Percentiles rank a stretch among this genome's conserved stretches.
These are phyloP conservation scores for Diversispora epigaea DNA, from an alignment of 192 early-diverging fungal species.

Conservation along the genomic window DNA sequence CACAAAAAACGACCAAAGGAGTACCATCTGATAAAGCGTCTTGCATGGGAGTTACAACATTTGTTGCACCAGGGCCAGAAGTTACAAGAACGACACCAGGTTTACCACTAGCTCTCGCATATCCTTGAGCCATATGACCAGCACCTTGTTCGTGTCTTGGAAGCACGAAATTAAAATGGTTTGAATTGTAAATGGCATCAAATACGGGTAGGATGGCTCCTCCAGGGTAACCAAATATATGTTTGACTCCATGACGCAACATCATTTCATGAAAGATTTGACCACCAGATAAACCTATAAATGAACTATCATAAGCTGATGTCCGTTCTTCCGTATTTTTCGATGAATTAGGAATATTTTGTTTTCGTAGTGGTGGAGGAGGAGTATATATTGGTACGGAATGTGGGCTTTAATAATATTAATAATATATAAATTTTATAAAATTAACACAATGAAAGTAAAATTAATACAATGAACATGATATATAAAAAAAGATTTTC, in stretches of 20 bases:
- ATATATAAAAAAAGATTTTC: neutral
- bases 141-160: slow-evolving; percentile 98
- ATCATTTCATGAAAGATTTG: slow-evolving; percentile 99
- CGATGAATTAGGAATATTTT: neutral
- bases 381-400: neutral
- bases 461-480: neutral
- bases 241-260: slow-evolving; percentile 88
- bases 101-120: slow-evolving; percentile 86
- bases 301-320: slow-evolving; percentile 70
- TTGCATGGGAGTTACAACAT: slow-evolving; percentile 96
- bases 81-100: slow-evolving; percentile 80
- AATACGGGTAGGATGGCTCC: slow-evolving; percentile 98
- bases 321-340: neutral
- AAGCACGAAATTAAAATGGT: slow-evolving; percentile 94
- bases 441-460: no score
- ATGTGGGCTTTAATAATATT: no score
- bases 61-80: slow-evolving; percentile 96
- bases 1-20: slow-evolving; percentile 93
- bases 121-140: slow-evolving; percentile 98
- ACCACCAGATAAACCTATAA: slow-evolving; percentile 95
- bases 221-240: slow-evolving; percentile 97
- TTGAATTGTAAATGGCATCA: slow-evolving; percentile 95
- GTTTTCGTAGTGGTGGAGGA: neutral
- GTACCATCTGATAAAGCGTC: slow-evolving; percentile 94
- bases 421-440: no score